Evolutionary conservation across 2,329 filamentous ascomycete species (phyloP).

Genomic region (Sclerotinia borealis): DNA sequence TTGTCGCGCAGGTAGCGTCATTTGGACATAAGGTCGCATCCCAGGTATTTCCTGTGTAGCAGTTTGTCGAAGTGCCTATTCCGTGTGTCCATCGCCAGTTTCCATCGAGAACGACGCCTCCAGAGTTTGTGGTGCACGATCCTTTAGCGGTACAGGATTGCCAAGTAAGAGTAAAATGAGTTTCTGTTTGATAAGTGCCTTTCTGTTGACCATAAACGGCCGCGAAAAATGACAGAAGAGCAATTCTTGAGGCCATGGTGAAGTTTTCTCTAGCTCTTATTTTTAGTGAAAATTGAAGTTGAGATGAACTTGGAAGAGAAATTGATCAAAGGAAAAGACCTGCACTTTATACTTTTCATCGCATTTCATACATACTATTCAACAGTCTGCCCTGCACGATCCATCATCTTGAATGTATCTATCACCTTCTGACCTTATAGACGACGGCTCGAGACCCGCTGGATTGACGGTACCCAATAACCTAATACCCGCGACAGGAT

Average conservation of each 20-base stretch:
- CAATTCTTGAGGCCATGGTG: slow-evolving; percentile 11
- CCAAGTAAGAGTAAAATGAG: slow-evolving; percentile 47
- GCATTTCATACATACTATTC: background rate
- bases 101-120: slow-evolving; percentile 47
- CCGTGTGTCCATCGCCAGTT: slow-evolving; percentile 55
- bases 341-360: background rate
- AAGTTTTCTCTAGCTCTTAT: background rate
- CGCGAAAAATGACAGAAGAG: slow-evolving; percentile 38
- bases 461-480: slow-evolving; percentile 1
- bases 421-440: background rate
- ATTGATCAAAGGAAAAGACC: background rate
- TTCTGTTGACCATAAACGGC: slow-evolving; percentile 42
- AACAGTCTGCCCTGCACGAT: background rate
- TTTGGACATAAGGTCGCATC: slow-evolving; percentile 39
- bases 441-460: background rate
- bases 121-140: slow-evolving; percentile 42
- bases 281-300: background rate
- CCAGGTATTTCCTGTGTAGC: slow-evolving; percentile 41
- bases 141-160: slow-evolving; percentile 43
- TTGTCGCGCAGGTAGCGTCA: slow-evolving; percentile 39
- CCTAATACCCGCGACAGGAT: background rate
- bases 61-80: slow-evolving; percentile 34
- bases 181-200: slow-evolving; percentile 41
- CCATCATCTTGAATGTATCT: background rate
- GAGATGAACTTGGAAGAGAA: background rate